Evolutionary conservation across 192 early-diverging fungal species (phyloP).

Genomic region (Backusella parvicylindrica): DNA sequence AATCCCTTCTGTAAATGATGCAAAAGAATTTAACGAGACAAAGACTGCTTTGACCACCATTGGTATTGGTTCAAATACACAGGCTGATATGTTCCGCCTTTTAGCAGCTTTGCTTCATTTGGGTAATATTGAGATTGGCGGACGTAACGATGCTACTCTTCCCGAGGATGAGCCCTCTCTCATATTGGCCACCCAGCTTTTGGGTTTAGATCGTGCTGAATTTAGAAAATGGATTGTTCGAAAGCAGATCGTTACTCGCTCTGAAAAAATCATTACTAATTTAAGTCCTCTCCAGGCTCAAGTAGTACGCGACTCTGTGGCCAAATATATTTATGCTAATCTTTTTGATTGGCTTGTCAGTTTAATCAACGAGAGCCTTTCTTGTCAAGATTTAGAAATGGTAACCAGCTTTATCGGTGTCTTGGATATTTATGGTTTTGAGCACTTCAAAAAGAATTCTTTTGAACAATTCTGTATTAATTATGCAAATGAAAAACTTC

Average conservation of each 20-base stretch:
- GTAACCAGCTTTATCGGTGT: slow-evolving; percentile 89
- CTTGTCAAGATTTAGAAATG: slow-evolving; percentile 39
- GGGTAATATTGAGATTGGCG: slow-evolving; percentile 90
- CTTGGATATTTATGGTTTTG: slow-evolving; percentile 98
- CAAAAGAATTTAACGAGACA: slow-evolving; percentile 86
- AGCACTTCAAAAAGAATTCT: slow-evolving; percentile 99
- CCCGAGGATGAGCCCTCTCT: slow-evolving; percentile 77
- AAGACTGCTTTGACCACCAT: slow-evolving; percentile 80
- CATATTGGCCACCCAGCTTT: slow-evolving; percentile 60
- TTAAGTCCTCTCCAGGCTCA: slow-evolving; percentile 72
- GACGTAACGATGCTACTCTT: slow-evolving; percentile 67
- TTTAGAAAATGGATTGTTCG: slow-evolving; percentile 96
- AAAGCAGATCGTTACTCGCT: slow-evolving; percentile 90
- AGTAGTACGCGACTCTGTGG: slow-evolving; percentile 91
- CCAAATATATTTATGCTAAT: slow-evolving; percentile 95
- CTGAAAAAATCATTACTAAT: slow-evolving; percentile 89
- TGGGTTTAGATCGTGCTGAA: slow-evolving; percentile 73
- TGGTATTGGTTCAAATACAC: slow-evolving; percentile 75
- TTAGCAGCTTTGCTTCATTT: slow-evolving; percentile 94
- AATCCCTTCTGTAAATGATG: slow-evolving; percentile 88
- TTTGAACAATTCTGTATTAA: slow-evolving; percentile 99
- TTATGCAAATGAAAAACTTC: slow-evolving; percentile 97
- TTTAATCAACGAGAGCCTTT: slow-evolving; percentile 83
- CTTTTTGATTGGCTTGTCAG: slow-evolving; percentile 97
- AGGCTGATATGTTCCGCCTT: slow-evolving; percentile 88